Evolutionary conservation across 1,139 yeast genomes (phyloP).

Genomic region (Pichia sp.): DNA sequence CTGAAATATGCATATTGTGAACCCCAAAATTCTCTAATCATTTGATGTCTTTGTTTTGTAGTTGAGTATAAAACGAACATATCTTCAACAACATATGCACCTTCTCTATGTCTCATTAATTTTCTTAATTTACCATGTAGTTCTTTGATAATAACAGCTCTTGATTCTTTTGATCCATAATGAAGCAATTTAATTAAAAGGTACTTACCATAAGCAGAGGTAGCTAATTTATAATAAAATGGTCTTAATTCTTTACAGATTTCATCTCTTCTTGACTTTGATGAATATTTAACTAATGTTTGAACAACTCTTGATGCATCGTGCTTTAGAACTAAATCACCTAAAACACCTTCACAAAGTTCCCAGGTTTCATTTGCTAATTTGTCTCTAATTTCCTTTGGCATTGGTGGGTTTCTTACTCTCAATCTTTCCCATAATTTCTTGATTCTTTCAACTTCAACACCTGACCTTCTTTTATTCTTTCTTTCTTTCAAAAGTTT

Average conservation of each 20-base stretch:
- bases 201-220: slow-evolving; percentile 90
- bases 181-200: slow-evolving; percentile 81
- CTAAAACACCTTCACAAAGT: slow-evolving; percentile 65
- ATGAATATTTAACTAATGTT: slow-evolving; percentile 80
- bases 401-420: slow-evolving; percentile 76
- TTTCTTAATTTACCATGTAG: slow-evolving; percentile 87
- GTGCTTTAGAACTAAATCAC: slow-evolving; percentile 86
- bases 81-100: slow-evolving; percentile 98
- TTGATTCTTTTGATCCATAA: slow-evolving; percentile 79
- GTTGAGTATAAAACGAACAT: slow-evolving; percentile 80
- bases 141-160: slow-evolving; percentile 71
- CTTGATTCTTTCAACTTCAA: slow-evolving; percentile 79
- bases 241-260: slow-evolving; percentile 71
- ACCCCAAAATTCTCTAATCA: slow-evolving; percentile 95
- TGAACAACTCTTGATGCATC: slow-evolving; percentile 97
- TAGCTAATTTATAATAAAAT: slow-evolving; percentile 73
- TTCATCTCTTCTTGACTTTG: slow-evolving; percentile 69
- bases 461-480: slow-evolving; percentile 78
- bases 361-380: slow-evolving; percentile 83
- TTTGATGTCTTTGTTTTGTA: slow-evolving; percentile 77
- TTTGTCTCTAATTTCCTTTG: slow-evolving; percentile 71
- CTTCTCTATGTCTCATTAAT: slow-evolving; percentile 94
- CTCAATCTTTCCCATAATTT: slow-evolving; percentile 87
- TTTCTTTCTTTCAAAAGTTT: slow-evolving; percentile 76
- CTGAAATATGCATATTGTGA: slow-evolving; percentile 85